Evolutionary conservation across 2,329 filamentous ascomycete genomes (phyloP), one percentile per base, ranked within the genome.

Genomic region (Fusarium avenaceum): DNA sequence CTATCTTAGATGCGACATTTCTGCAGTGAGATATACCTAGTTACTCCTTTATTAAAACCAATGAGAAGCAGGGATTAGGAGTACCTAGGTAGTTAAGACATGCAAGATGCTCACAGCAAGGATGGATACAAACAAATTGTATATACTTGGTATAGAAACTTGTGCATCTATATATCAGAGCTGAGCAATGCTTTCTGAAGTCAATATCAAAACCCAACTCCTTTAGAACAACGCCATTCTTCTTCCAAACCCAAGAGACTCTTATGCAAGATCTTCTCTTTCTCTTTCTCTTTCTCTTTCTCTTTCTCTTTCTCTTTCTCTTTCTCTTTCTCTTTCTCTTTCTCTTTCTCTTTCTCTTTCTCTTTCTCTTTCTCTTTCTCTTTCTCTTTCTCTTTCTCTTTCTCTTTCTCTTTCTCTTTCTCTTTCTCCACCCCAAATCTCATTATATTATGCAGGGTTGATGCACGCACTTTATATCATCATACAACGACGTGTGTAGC

Each of bases 401-500:
- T 4, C 24, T 33, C 24, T 38, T 4, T 22, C 20, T 63, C 26
- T 58, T 45, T 28, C 24, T 26, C 26, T 26, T 3, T 10, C 28
- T 11, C 13, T 33, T 30, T 5, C 24, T 33, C 26, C 19, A 22
- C 10, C 19, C 4, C 8, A 30, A 17, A 17, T 28, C 15, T 19
- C 26, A 49, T 38, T 26, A 15, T 33, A 22, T 17, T 26, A 3
- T 15, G 17, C 26, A n/a, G 22, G 19, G 35, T 17, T 22, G 22
- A 33, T n/a, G 20, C 30, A 7, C 19, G 19, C 22, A 35, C 39
- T 22, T 17, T 38, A 24, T 17, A 15, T 53, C 38, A 28, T 67
- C 38, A 70, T 19, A 70, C 62, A 20, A 71, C 57, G 39, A 70
- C 52, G 10, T 52, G 59, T 9, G 67, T 69, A 26, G 48, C 40